phyloP scores from a whole-genome alignment of 192 early-diverging fungal species.

The Coemansia sp. region DNA sequence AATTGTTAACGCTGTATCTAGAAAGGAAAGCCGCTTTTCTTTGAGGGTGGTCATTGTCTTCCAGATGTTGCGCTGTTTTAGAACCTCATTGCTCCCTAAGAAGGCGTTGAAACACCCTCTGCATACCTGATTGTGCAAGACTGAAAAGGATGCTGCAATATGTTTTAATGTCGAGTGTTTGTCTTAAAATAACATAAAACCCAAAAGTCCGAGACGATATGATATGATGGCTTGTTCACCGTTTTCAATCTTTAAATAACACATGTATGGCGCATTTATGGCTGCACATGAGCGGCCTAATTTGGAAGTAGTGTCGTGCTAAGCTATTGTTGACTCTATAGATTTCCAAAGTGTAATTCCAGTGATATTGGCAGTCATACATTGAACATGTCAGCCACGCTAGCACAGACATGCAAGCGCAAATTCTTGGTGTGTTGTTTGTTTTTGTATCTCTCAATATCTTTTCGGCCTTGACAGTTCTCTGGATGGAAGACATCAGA shows the following conservation, averaged over 20 bases:
- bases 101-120: neutral
- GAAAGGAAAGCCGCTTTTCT: neutral
- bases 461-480: neutral
- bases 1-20: no score
- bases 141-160: neutral
- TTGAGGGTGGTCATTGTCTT: conserved; percentile 4
- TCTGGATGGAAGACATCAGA: neutral
- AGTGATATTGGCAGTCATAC: no score
- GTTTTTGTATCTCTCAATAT: neutral
- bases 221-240: neutral
- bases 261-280: conserved; percentile 3
- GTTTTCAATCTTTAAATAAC: conserved; percentile 1
- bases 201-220: neutral
- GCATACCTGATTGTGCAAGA: neutral
- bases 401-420: neutral
- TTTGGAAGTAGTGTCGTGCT: neutral
- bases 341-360: neutral
- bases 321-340: neutral
- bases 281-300: neutral
- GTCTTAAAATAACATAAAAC: neutral
- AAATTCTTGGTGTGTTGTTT: neutral
- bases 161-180: neutral
- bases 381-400: neutral
- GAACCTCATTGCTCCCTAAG: neutral
- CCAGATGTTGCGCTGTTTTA: neutral